Evolutionary conservation across 768 basidiomycete genomes (phyloP), one percentile per base, ranked within the genome.

Genomic region (Boletus sensibilis): DNA sequence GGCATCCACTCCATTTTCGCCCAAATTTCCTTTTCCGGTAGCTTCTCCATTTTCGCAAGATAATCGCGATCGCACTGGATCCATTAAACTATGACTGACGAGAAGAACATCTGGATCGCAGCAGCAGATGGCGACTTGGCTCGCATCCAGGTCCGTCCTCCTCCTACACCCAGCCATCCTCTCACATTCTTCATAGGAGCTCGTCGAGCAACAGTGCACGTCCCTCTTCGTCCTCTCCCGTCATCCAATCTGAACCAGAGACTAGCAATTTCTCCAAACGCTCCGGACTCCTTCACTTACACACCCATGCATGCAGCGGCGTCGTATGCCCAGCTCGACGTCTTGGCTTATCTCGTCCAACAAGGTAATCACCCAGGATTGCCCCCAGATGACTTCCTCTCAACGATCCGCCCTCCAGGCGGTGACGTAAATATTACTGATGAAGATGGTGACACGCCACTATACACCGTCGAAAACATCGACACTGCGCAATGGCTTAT

Each of bases 261-360:
- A 63, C 61, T 71, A 84, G 84, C 78, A 39, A 65, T 85, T 40
- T 87, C 86, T 39, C 86, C 91, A 34, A 92, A 93, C 63, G 75
- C 72, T 16, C 85, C 87, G 6, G 91, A 93, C 66, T 65, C 70
- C 8, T 78, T 80, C 75, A 88, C 90, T 33, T 93, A 93, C 72
- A 93, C 91, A 0, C 90, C 91, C 35, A 91, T 93, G 89, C 94
- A 97, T 73, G 94, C 94, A 18, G 94, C 94, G 14, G 94, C 94
- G 1, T 96, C 94, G 1, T 97, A 96, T 66, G 91, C 85, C 18
- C 94, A 94, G 31, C 68, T 89, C 10, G 73, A 87, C 45, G 70
- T 94, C 40, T 75, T 97, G 34, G 79, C 84, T 14, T 96, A 92
- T 74, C 83, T 97, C 54, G 76, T 94, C 54, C 82, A 84, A 14